Conservation (phyloP, 805 yeast species). For the Lipomyces oligophaga region DNA sequence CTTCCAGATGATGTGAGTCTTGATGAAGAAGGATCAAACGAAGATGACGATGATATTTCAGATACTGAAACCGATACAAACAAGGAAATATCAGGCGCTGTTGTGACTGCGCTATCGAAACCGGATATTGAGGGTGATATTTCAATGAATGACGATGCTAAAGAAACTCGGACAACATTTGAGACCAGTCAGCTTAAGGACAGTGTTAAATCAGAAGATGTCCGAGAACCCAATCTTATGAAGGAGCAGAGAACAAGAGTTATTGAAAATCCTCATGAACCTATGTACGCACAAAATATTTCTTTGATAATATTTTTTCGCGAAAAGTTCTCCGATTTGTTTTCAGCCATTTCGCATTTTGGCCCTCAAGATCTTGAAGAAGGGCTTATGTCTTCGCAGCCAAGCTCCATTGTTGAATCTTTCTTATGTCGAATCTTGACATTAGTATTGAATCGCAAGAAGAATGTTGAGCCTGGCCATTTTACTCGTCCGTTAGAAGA, state of each 20-base stretch:
- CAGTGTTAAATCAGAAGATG: no score
- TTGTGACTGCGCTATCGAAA: neutral
- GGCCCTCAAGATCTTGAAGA: constrained; percentile 44
- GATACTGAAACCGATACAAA: neutral
- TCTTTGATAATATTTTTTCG: constrained; percentile 32
- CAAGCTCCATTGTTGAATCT: constrained; percentile 33
- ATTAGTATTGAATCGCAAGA: constrained; percentile 41
- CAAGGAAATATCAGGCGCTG: neutral
- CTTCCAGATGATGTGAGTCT: neutral
- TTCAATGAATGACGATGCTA: neutral
- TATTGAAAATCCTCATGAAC: constrained; percentile 11
- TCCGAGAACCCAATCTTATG: no score
- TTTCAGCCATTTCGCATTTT: constrained; percentile 36
- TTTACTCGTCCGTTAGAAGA: constrained; percentile 42
- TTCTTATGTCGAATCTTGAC: constrained; percentile 38
- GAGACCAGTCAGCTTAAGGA: no score
- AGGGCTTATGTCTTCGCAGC: constrained; percentile 32
- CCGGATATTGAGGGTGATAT: neutral
- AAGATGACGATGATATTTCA: neutral
- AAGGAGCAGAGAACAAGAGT: neutral
- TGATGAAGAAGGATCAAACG: constrained; percentile 11
- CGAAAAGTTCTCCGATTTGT: constrained; percentile 32
- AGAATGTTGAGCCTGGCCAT: constrained; percentile 39
- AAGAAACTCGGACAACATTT: neutral
- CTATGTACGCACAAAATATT: constrained; percentile 20